Evolutionary conservation across 129 eudicot species (phyloP), one percentile per base, ranked within the genome.

Genomic region (Deinandra increscens): DNA sequence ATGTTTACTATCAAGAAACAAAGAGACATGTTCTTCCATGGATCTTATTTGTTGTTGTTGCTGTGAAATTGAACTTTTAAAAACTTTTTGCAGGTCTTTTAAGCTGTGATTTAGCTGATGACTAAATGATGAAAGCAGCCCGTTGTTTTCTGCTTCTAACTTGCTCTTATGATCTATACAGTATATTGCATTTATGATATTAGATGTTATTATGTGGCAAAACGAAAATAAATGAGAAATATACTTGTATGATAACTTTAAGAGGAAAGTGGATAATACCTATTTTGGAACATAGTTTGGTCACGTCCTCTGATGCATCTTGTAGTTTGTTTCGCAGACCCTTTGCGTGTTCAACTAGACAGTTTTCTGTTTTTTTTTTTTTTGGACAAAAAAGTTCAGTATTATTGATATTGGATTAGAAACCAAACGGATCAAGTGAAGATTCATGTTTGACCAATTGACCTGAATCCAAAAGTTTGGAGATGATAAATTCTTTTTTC

Each of bases 381-480:
- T 34, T 20, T n/a, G n/a, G 23, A 54, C 29, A 7, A 72, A 46
- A 10, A 54, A 50, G 43, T 6, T 51, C 5, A 45, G 56, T 14
- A 14, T 17, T 9, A 66, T 9, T 12, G 17, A 66, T 13, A 8
- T 66, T 39, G 14, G 1, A 7, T 38, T n/a, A 55, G 13, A 66
- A 51, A 48, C 4, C 39, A 42, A 42, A 20, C 14, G 23, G 18
- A 23, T 56, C 45, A 38, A 67, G 60, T 61, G 31, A 63, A 60
- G 44, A 46, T 29, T 48, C 34, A 55, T 51, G 31, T 50, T 58
- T 26, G 41, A 29, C 39, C 41, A 58, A 58, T 60, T 64, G 60
- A 92, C 98, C 98, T 81, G 96, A 88, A 75, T 84, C 82, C 69
- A 80, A 60, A 65, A 88, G 83, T 68, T 81, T 88, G 54, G 96